phyloP scores from a whole-genome alignment of 306 rosid species.

The Sindora glabra region DNA sequence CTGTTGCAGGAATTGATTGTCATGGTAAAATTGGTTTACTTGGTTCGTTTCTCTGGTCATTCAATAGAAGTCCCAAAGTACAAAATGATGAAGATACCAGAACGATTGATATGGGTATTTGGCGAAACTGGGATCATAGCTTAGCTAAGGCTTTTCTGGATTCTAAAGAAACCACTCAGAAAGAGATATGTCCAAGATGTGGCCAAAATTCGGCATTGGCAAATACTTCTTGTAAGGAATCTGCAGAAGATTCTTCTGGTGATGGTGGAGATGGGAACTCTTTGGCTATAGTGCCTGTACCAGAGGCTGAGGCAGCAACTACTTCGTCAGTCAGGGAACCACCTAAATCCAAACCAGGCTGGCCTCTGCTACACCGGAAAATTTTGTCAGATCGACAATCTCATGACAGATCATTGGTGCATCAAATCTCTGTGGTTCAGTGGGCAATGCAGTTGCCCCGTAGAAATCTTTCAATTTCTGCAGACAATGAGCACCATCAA shows the following conservation, averaged over 20 bases:
- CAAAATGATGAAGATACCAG: slow-evolving; percentile 29
- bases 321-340: slow-evolving; percentile 29
- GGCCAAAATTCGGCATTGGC: slow-evolving; percentile 19
- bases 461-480: slow-evolving; percentile 32
- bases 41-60: slow-evolving; percentile 34
- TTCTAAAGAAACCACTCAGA: slow-evolving; percentile 18
- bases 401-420: slow-evolving; percentile 20
- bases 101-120: not conserved
- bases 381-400: slow-evolving; percentile 20
- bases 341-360: slow-evolving; percentile 71
- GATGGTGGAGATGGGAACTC: slow-evolving; percentile 33
- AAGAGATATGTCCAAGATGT: slow-evolving; percentile 52
- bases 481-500: slow-evolving; percentile 20
- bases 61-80: slow-evolving; percentile 33
- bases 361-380: slow-evolving; percentile 74
- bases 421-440: slow-evolving; percentile 72
- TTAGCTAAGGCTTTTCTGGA: slow-evolving; percentile 45
- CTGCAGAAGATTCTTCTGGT: slow-evolving; percentile 31
- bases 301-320: slow-evolving; percentile 27
- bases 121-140: slow-evolving; percentile 35
- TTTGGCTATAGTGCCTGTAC: slow-evolving; percentile 71
- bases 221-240: slow-evolving; percentile 23
- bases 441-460: slow-evolving; percentile 93
- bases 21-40: slow-evolving; percentile 35
- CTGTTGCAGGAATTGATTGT: slow-evolving; percentile 41